Base-by-base conservation (phyloP, 495 filamentous ascomycete species). In the Parathielavia hyrcaniae region DNA sequence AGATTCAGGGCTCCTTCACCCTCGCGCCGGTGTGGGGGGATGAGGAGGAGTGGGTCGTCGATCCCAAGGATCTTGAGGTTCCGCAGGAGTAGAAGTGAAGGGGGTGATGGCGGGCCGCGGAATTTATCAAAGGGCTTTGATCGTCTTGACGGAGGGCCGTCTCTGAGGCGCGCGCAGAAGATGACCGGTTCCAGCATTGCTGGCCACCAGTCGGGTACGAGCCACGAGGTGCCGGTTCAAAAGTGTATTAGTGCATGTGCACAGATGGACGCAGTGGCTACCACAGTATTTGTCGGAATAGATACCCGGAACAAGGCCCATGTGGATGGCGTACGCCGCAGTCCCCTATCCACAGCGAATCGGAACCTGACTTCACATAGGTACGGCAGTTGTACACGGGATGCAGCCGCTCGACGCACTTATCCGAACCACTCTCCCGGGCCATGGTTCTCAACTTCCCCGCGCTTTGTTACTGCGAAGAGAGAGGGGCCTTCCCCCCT, bases 1-100 rank as follows among this genome's bases (percentile, higher is more conserved):
- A 76, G 60, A 72, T 86, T 38, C 75, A 77, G 71, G 81, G 77
- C 38, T 80, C 78, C 58, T 85, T 83, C 67, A 73, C 81, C 11
- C 67, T 80, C 10, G 77, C 70, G n/a, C 81, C 78, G 23, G 71
- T 78, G 36, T 85, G 74, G 72, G 73, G 67, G n/a, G 72, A 77
- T 34, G 73, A 76, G 36, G 69, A 75, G 47, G 74, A 74, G 22
- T 78, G 76, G 76, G 65, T 66, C 1, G 59, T 70, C 16, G 61
- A 61, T 53, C 61, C 65, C 0, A 52, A 65, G 38, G 67, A 71
- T 6, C 47, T 70, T 39, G 49, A 52, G 20, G 45, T 63, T n/a
- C 62, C 58, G 13, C 55, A 46, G 35, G 5, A 39, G 17, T 50
- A 47, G 26, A 57, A 44, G 5, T 35, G 23, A 36, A 1, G 39